Evolutionary conservation across 2,329 filamentous ascomycete species (phyloP).

Genomic region (Ceratocystis cacaofunesta): DNA sequence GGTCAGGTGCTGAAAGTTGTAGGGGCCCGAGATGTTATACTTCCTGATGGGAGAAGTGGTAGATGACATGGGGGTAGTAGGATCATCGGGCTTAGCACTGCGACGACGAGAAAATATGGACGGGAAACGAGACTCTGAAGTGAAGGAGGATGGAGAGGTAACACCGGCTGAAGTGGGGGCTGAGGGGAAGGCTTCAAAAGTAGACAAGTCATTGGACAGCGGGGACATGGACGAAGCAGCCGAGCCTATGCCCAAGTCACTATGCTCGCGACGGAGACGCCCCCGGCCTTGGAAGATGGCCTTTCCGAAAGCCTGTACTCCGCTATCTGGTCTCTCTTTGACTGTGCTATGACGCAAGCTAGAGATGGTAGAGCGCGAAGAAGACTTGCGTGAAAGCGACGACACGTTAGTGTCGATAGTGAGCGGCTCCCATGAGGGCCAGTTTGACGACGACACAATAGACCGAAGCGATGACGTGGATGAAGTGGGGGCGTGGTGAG

Average conservation of each 20-base stretch:
- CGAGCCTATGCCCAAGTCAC: slow-evolving; percentile 17
- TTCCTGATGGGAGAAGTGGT: slow-evolving; percentile 16
- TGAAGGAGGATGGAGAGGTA: neutral
- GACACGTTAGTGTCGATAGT: slow-evolving; percentile 35
- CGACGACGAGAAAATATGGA: slow-evolving; percentile 36
- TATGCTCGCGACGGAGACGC: slow-evolving; percentile 36
- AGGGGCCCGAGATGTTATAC: slow-evolving; percentile 46
- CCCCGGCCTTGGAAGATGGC: slow-evolving; percentile 42
- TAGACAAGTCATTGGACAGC: neutral
- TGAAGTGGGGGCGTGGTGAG: slow-evolving; percentile 33
- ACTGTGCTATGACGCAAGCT: slow-evolving; percentile 31
- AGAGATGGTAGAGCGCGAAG: slow-evolving; percentile 39
- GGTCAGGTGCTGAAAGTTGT: slow-evolving; percentile 52
- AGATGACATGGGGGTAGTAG: slow-evolving; percentile 16
- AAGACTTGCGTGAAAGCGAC: slow-evolving; percentile 43
- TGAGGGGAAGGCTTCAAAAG: neutral
- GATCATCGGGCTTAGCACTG: slow-evolving; percentile 13
- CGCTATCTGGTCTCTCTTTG: slow-evolving; percentile 40
- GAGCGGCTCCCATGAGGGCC: slow-evolving; percentile 17
- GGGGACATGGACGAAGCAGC: slow-evolving; percentile 5
- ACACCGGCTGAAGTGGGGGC: neutral
- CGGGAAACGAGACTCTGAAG: slow-evolving; percentile 24
- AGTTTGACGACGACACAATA: slow-evolving; percentile 19
- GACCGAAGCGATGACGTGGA: slow-evolving; percentile 42
- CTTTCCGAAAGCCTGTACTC: slow-evolving; percentile 42